A percentile compares a stretch with the other conserved stretches of the same genome.
Evolutionary conservation across 208 protist genomes (phyloP).

Genomic region (Leishmania lainsoni): DNA sequence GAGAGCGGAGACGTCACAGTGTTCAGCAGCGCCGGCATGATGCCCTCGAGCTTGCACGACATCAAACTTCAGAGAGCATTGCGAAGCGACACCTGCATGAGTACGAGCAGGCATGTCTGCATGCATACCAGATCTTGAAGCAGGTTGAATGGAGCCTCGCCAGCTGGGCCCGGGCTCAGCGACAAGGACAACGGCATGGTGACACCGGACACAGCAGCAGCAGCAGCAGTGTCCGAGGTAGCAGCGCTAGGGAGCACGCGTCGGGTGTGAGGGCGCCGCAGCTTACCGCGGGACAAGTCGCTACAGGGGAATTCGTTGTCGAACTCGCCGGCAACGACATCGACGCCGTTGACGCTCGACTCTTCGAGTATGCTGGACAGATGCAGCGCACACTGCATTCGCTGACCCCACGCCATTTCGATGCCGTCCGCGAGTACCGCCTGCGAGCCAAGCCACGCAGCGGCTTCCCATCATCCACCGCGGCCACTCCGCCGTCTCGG

Average conservation of each 20-base stretch:
- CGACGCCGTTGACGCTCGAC: constrained; percentile 30
- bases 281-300: neutral
- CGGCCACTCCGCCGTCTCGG: neutral
- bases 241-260: neutral
- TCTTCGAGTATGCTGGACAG: constrained; percentile 40
- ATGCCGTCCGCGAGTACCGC: constrained; percentile 22
- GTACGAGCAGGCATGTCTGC: constrained; percentile 10
- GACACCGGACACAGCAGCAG: neutral
- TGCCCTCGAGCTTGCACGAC: constrained; percentile 11
- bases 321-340: neutral
- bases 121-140: constrained; percentile 22
- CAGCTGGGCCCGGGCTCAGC: constrained; percentile 11
- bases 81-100: neutral
- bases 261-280: neutral
- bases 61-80: neutral
- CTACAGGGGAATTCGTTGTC: neutral
- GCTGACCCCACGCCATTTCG: constrained; percentile 33
- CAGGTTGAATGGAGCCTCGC: constrained; percentile 3
- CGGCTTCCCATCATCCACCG: neutral
- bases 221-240: neutral
- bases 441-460: neutral
- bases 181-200: neutral
- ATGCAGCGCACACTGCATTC: constrained; percentile 33
- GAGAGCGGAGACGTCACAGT: neutral
- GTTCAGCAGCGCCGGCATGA: neutral